Conservation (phyloP, 306 rosid species). For the Potentilla sterilis region DNA sequence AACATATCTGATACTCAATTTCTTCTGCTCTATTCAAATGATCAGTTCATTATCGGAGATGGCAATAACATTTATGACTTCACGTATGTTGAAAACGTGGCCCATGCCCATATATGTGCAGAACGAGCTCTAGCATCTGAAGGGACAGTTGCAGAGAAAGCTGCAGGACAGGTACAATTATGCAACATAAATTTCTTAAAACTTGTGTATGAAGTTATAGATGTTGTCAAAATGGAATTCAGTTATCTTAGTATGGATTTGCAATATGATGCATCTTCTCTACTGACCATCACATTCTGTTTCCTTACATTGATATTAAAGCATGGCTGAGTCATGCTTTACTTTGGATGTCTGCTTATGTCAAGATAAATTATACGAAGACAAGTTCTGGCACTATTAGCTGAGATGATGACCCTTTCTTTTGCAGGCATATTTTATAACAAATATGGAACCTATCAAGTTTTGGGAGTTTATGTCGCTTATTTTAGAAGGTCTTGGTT, state of each 20-base stretch:
- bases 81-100: conserved; percentile 96
- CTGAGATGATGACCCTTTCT: conserved; percentile 12
- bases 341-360: not conserved
- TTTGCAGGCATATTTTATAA: conserved; percentile 91
- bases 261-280: not conserved
- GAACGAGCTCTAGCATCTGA: conserved; percentile 85
- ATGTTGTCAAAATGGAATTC: not conserved
- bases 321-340: not conserved
- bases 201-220: not conserved
- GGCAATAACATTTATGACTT: conserved; percentile 83
- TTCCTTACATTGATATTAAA: not conserved
- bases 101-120: conserved; percentile 90
- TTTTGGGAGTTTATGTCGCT: conserved; percentile 93
- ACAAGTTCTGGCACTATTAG: not conserved
- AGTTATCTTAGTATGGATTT: not conserved
- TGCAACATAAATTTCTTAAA: not conserved
- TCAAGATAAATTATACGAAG: not conserved
- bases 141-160: conserved; percentile 62
- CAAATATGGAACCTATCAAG: conserved; percentile 85
- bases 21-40: conserved; percentile 28
- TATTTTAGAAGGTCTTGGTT: conserved; percentile 87
- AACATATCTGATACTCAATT: conserved; percentile 14
- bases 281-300: not conserved
- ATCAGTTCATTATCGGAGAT: conserved; percentile 87
- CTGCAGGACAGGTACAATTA: conserved; percentile 75